phyloP scores from a whole-genome alignment of 345 rosid genomes.

The Lepidium sativum region DNA sequence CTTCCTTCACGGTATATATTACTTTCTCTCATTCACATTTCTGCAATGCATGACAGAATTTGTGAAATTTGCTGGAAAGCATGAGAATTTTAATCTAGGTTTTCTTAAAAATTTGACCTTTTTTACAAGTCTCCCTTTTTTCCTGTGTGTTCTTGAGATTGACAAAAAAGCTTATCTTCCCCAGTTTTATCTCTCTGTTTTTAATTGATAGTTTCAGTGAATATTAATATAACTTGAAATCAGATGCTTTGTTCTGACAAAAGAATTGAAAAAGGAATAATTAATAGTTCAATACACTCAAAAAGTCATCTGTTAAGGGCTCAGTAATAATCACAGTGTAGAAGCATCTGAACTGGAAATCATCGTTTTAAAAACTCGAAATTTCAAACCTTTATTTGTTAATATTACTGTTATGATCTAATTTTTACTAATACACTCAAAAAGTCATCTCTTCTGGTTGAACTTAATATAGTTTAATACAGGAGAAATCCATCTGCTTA shows the following conservation, averaged over 20 bases:
- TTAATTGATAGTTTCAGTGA: background rate
- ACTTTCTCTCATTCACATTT: background rate
- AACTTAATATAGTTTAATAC: background rate
- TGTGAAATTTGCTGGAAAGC: background rate
- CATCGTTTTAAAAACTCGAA: background rate
- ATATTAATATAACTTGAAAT: slow-evolving; percentile 1
- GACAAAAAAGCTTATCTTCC: slow-evolving; percentile 5
- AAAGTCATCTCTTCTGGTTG: too few species aligned
- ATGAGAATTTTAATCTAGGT: background rate
- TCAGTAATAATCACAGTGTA: background rate
- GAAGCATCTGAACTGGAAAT: slow-evolving; percentile 1
- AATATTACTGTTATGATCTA: too few species aligned
- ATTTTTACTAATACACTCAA: too few species aligned
- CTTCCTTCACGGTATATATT: slow-evolving; percentile 53
- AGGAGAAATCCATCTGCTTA: background rate
- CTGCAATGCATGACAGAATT: background rate
- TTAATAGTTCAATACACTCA: background rate
- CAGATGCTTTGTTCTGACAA: slow-evolving; percentile 20
- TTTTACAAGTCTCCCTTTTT: slow-evolving; percentile 1
- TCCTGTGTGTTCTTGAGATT: slow-evolving; percentile 23
- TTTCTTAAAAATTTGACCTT: background rate
- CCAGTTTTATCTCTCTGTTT: background rate
- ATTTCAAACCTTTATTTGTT: too few species aligned
- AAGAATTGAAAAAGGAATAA: background rate
- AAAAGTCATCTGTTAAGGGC: slow-evolving; percentile 9